Evolutionary conservation across 1,284 basidiomycete genomes (phyloP).

Genomic region (Volvariella volvacea): DNA sequence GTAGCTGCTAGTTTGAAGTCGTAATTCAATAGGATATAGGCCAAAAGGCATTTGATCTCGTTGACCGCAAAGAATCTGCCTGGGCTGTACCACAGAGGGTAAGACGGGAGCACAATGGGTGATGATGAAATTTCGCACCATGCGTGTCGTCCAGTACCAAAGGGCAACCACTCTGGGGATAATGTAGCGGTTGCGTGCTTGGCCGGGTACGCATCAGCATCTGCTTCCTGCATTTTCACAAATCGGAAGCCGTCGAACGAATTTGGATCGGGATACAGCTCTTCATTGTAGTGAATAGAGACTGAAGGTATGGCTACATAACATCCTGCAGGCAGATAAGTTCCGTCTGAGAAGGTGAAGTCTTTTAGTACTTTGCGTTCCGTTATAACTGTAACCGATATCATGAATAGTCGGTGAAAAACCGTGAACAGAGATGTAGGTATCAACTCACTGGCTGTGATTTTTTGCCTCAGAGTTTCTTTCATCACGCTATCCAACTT

Average conservation of each 20-base stretch:
- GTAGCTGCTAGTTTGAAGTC: slow-evolving; percentile 8
- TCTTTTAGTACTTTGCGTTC: slow-evolving; percentile 25
- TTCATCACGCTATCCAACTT: slow-evolving; percentile 18
- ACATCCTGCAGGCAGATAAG: slow-evolving; percentile 28
- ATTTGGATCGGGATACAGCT: slow-evolving; percentile 15
- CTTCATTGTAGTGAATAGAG: slow-evolving; percentile 14
- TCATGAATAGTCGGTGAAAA: too few relatives aligned
- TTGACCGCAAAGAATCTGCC: slow-evolving; percentile 3
- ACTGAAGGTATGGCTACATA: slow-evolving; percentile 17
- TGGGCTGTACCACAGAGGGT: background rate
- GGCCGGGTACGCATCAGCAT: background rate
- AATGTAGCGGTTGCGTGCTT: too few relatives aligned
- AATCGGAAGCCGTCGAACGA: slow-evolving; percentile 24
- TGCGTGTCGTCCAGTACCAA: slow-evolving; percentile 6
- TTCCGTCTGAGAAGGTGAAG: slow-evolving; percentile 36
- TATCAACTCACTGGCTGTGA: too few relatives aligned
- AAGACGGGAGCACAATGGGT: background rate
- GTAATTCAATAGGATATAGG: slow-evolving; percentile 5
- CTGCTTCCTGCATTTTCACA: background rate
- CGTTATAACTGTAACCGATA: slow-evolving; percentile 18
- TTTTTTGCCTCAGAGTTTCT: too few relatives aligned
- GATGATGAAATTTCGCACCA: too few relatives aligned
- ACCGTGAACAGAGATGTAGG: too few relatives aligned
- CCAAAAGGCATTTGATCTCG: slow-evolving; percentile 1
- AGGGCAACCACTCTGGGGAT: slow-evolving; percentile 1